Evolutionary conservation across 495 filamentous ascomycete genomes (phyloP).

Genomic region (Aspergillus baeticus): DNA sequence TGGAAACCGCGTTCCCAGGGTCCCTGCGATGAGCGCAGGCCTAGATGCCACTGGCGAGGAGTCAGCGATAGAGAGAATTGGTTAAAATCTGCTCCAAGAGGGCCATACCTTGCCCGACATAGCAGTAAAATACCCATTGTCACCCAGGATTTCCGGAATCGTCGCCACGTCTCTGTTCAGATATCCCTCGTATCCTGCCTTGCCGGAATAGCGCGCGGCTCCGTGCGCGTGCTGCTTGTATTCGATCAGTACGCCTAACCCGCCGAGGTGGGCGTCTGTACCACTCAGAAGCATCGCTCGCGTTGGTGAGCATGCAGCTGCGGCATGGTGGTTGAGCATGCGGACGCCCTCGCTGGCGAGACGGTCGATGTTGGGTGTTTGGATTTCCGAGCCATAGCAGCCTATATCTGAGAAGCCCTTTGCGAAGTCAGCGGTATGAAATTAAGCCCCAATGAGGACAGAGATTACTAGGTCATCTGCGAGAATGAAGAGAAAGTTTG

Average conservation of each 20-base stretch:
- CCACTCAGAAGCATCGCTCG: slow-evolving; percentile 48
- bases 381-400: slow-evolving; percentile 32
- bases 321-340: slow-evolving; percentile 33
- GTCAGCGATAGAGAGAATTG: neutral
- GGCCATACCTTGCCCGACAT: slow-evolving; percentile 49
- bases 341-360: slow-evolving; percentile 31
- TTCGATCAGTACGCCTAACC: slow-evolving; percentile 26
- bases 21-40: slow-evolving; percentile 36
- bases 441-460: neutral
- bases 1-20: slow-evolving; percentile 46
- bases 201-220: slow-evolving; percentile 24
- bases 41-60: slow-evolving; percentile 35
- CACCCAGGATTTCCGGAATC: slow-evolving; percentile 51
- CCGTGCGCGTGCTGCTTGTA: neutral
- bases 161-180: slow-evolving; percentile 51
- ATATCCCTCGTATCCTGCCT: slow-evolving; percentile 49
- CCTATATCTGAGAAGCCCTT: slow-evolving; percentile 33
- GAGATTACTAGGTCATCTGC: slow-evolving; percentile 29
- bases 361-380: slow-evolving; percentile 32
- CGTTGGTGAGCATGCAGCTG: slow-evolving; percentile 36
- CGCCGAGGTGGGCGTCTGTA: slow-evolving; percentile 48
- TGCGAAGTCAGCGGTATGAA: neutral
- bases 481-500: slow-evolving; percentile 38
- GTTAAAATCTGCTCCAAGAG: too few relatives aligned
- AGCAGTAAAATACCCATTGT: slow-evolving; percentile 53